A percentile compares a stretch with the other conserved stretches of the same genome.
phyloP scores from a whole-genome alignment of 1,284 basidiomycete genomes.

The Ustilago nuda region DNA sequence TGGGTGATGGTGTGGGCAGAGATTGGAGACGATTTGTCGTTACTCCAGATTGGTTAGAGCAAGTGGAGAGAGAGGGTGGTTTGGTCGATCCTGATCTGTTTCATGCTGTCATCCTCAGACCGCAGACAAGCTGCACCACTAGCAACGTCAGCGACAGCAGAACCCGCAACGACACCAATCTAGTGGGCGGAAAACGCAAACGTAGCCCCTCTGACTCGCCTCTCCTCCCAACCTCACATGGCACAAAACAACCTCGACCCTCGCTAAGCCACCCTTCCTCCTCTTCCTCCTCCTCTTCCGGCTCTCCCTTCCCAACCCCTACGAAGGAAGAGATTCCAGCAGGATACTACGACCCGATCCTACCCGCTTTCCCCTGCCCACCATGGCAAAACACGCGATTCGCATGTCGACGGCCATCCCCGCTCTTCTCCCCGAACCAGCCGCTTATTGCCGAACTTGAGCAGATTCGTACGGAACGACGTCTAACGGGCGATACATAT shows the following conservation, averaged over 20 bases:
- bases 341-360: constrained; percentile 21
- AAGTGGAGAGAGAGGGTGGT: constrained; percentile 13
- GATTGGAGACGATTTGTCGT: constrained; percentile 51
- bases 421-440: constrained; percentile 59
- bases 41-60: constrained; percentile 30
- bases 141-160: background rate
- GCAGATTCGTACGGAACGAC: constrained; percentile 57
- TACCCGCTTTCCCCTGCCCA: constrained; percentile 15
- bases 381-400: constrained; percentile 49
- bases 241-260: background rate
- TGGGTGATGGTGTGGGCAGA: constrained; percentile 22
- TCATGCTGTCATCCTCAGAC: constrained; percentile 22
- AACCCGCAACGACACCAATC: background rate
- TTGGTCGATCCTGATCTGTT: constrained; percentile 48
- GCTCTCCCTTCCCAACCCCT: background rate
- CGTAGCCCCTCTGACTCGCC: constrained; percentile 24
- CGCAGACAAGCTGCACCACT: background rate
- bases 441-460: constrained; percentile 59
- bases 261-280: background rate
- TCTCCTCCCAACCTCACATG: constrained; percentile 10
- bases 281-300: background rate
- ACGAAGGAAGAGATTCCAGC: background rate
- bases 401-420: constrained; percentile 58
- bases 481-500: constrained; percentile 52
- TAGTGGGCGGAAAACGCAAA: constrained; percentile 18